Evolutionary conservation across 768 basidiomycete species (phyloP).

Genomic region (Auricularia sp.): DNA sequence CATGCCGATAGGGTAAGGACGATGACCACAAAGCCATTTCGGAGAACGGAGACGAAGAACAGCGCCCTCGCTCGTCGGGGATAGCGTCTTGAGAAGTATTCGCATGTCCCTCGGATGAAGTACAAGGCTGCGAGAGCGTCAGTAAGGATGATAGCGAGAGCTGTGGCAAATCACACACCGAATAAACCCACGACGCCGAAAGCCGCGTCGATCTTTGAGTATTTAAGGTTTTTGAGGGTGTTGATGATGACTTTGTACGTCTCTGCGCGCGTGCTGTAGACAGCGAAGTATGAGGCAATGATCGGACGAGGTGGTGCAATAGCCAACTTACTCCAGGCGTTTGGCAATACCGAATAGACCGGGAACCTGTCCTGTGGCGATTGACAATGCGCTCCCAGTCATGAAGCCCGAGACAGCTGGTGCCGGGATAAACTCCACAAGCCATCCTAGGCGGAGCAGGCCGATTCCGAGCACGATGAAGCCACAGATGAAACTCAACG

Average conservation of each 20-base stretch:
- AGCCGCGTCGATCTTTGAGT: slow-evolving; percentile 72
- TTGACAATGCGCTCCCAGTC: slow-evolving; percentile 96
- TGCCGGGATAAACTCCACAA: slow-evolving; percentile 88
- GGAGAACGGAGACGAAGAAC: slow-evolving; percentile 69
- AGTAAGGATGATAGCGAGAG: not conserved
- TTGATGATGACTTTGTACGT: slow-evolving; percentile 89
- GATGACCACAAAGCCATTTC: slow-evolving; percentile 83
- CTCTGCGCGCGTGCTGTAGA: slow-evolving; percentile 64
- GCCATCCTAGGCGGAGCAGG: slow-evolving; percentile 81
- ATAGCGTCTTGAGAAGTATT: slow-evolving; percentile 41
- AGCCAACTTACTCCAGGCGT: slow-evolving; percentile 59
- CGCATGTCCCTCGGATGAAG: slow-evolving; percentile 49
- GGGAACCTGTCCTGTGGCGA: slow-evolving; percentile 80
- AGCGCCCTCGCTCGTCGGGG: slow-evolving; percentile 61
- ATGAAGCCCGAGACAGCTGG: slow-evolving; percentile 68
- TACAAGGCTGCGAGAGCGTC: slow-evolving; percentile 41
- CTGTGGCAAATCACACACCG: slow-evolving; percentile 5
- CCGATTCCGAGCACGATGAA: slow-evolving; percentile 89
- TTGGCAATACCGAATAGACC: slow-evolving; percentile 73
- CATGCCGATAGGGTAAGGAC: slow-evolving; percentile 81
- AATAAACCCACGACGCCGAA: slow-evolving; percentile 76
- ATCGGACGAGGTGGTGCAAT: slow-evolving; percentile 4
- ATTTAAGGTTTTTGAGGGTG: slow-evolving; percentile 72
- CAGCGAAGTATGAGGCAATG: not conserved
- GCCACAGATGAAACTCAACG: slow-evolving; percentile 76